Evolutionary conservation across 768 basidiomycete species (phyloP).

Genomic region (Mycena leptocephala): DNA sequence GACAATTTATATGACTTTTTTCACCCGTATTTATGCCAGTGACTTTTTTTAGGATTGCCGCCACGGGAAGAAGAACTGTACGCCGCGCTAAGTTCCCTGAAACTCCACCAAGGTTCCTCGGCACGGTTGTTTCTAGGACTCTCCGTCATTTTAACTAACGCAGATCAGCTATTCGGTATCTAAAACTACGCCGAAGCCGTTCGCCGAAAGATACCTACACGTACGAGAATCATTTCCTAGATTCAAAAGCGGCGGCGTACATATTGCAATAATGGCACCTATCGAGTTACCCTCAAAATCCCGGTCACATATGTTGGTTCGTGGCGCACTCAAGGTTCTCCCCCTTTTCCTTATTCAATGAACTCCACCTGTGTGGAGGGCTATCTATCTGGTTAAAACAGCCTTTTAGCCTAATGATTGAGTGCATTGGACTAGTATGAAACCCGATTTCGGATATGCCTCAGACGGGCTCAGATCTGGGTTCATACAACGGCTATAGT

Average conservation of each 20-base stretch:
- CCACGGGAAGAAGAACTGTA: background rate
- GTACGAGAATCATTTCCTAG: constrained; percentile 1
- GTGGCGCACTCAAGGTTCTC: no score
- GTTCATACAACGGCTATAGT: constrained; percentile 6
- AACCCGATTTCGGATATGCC: background rate
- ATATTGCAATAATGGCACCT: background rate
- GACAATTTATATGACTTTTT: no score
- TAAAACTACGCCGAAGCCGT: background rate
- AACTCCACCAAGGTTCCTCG: background rate
- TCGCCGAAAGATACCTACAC: background rate
- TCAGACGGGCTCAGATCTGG: constrained; percentile 8
- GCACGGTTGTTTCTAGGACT: background rate
- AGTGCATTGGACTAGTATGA: background rate
- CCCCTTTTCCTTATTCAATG: background rate
- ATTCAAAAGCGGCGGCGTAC: background rate
- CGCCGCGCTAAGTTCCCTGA: background rate
- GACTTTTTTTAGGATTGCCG: no score
- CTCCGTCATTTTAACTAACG: constrained; percentile 26
- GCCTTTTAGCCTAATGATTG: background rate
- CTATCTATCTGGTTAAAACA: background rate
- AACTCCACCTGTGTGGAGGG: no score
- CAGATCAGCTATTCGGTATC: constrained; percentile 31
- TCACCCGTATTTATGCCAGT: no score
- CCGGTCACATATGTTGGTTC: background rate
- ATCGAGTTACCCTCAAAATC: background rate